A percentile compares a stretch with the other conserved stretches of the same genome.
These are phyloP conservation scores for Alternaria sp. DNA, from an alignment of 2,329 filamentous ascomycete species.

Conservation along the genomic window DNA sequence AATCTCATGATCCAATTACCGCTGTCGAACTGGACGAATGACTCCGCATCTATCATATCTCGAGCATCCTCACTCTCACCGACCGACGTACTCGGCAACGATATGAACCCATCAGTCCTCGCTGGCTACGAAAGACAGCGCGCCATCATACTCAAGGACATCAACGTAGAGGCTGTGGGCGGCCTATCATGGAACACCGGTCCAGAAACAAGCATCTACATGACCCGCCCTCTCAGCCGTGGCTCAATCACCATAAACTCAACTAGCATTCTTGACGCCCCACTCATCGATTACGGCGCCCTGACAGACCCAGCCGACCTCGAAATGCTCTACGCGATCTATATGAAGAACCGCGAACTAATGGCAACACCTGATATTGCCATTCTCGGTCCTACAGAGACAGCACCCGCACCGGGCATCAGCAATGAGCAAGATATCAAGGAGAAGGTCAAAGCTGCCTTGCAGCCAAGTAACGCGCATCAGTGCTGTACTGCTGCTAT, in stretches of 20 bases:
- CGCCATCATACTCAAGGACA: constrained; percentile 21
- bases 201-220: constrained; percentile 28
- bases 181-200: constrained; percentile 35
- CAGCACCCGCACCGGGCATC: constrained; percentile 30
- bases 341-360: constrained; percentile 42
- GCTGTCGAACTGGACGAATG: constrained; percentile 16
- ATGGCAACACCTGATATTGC: constrained; percentile 39
- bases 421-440: constrained; percentile 11
- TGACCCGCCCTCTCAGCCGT: constrained; percentile 45
- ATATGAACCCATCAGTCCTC: constrained; percentile 1
- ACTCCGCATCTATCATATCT: constrained; percentile 23
- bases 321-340: constrained; percentile 36
- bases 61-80: not conserved
- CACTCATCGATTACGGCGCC: constrained; percentile 39
- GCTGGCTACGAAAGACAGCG: constrained; percentile 37
- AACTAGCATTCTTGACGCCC: constrained; percentile 28
- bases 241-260: constrained; percentile 44
- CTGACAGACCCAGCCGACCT: constrained; percentile 40
- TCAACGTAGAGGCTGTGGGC: constrained; percentile 25
- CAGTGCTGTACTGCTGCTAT: constrained; percentile 33
- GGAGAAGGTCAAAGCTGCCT: constrained; percentile 7
- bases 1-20: constrained; percentile 26
- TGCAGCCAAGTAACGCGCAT: constrained; percentile 24
- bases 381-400: constrained; percentile 39
- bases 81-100: not conserved